Conservation (phyloP, 176 grass and related monocot genomes). For the Areca catechu region DNA sequence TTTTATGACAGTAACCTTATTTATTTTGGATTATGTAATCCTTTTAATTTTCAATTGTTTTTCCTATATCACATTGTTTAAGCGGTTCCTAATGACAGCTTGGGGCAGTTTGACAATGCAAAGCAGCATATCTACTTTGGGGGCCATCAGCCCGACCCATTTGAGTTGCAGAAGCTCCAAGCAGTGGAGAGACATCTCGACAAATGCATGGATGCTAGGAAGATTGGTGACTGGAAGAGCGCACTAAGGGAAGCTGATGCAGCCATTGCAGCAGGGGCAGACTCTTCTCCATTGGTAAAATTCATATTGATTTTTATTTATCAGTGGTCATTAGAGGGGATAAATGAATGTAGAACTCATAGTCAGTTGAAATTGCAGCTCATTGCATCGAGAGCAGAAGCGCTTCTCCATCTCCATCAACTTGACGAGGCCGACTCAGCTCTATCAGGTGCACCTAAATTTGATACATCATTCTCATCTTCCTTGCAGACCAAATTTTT, state of each 20-base stretch:
- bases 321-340: too few species aligned
- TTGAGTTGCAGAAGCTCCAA: slow-evolving; percentile 5
- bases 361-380: not conserved
- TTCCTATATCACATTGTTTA: not conserved
- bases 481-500: not conserved
- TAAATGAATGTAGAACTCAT: too few species aligned
- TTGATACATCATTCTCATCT: not conserved
- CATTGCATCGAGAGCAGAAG: slow-evolving; percentile 9
- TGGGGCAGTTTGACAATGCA: slow-evolving; percentile 49
- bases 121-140: slow-evolving; percentile 31
- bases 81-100: slow-evolving; percentile 20
- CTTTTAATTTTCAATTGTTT: not conserved
- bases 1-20: not conserved
- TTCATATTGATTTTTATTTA: too few species aligned
- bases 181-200: slow-evolving; percentile 1
- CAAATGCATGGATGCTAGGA: slow-evolving; percentile 1
- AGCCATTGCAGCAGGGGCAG: slow-evolving; percentile 9
- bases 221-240: slow-evolving; percentile 7
- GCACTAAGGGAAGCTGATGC: slow-evolving; percentile 15
- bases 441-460: not conserved
- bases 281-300: slow-evolving; percentile 2
- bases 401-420: slow-evolving; percentile 8
- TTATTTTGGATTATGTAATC: not conserved
- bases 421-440: slow-evolving; percentile 3
- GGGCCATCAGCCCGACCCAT: slow-evolving; percentile 23